Base-by-base conservation (phyloP, 2,329 filamentous ascomycete species). In the Pseudogymnoascus sp. region DNA sequence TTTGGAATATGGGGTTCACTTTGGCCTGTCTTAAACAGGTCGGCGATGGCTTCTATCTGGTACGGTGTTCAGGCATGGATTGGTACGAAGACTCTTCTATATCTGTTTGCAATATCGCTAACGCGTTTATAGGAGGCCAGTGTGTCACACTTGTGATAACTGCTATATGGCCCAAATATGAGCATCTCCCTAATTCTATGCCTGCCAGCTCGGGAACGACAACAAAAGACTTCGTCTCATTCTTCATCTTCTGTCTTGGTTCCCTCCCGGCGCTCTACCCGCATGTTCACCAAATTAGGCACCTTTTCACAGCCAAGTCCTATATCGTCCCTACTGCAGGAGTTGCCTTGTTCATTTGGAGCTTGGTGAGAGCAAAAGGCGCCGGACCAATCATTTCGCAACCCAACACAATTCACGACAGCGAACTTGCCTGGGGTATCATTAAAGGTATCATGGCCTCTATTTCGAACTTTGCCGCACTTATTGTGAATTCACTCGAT, bases 121-220 rank as follows among this genome's bases (percentile, higher is more conserved):
- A 37, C 34, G 9, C n/a, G 6, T 15, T 18, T 37, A 37, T 37
- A 37, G 91, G 91, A 67, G 88, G 88, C 21, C 77, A 87, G 61
- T 95, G 90, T 66, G 85, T 96, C 3, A 90, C 90, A 63, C 75
- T 96, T 61, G 95, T 96, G 90, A 92, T 96, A 63, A 80, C 86
- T 52, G 77, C 89, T 3, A 92, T 96, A 70, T 96, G 90, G 90
- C 73, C 76, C 21, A 75, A 73, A 26, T 82, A 79, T 70, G 71
- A 79, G 3, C 79, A 77, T 1, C 79, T 91, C 63, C 83, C 79
- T 10, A 90, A 92, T 67, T 79, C 80, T 5, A 88, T 94, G 61
- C 74, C 82, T 1, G 70, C 70, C 1, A 76, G 74, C 59, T 86
- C 86, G 0, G 89, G 88, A 3, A 91, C 90, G 1, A 84, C 79